Base-by-base conservation (phyloP, 2,329 filamentous ascomycete genomes). In the Stagonosporopsis chrysanthemi region DNA sequence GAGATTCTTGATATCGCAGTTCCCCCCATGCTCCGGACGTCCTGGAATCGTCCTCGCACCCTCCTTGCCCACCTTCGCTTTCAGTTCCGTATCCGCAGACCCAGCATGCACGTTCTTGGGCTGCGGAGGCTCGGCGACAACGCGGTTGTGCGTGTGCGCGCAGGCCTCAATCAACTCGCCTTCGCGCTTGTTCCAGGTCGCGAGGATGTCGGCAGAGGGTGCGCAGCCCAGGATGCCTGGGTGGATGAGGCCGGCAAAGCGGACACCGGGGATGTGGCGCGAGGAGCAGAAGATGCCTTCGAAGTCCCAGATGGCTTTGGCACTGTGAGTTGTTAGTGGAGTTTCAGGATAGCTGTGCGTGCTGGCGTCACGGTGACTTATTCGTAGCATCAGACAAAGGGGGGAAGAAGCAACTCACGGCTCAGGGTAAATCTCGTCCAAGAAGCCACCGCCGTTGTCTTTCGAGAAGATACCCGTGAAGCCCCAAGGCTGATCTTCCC, bases 211-310 rank as follows among this genome's bases (percentile, higher is more conserved):
- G 3, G 86, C 80, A 0, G 90, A 94, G 0, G 93, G 93, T 0
- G 93, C 93, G 70, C 92, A 96, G 17, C 93, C 93, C 9, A 97
- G 81, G 63, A 97, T 97, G 4, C 93, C 93, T 0, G 93, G 93
- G 74, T 97, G 93, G 72, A 97, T 96, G 29, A 97, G 82, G 0
- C 93, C 92, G 0, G 92, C 87, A 73, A 97, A 97, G 39, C 91
- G 89, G 39, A 97, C 92, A 61, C 90, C 89, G 4, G 75, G 75
- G 43, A 76, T 78, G 62, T 97, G 93, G 15, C 92, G 86, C 6
- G 90, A 93, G 3, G 90, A 90, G 79, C 91, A 96, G 78, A 90
- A 88, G 65, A 90, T 90, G 52, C 88, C 88, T 77, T 90, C 88
- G 60, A 90, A 90, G 74, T 90, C 88, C 88, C 88, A 90, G 68